Conservation (phyloP, 2,329 filamentous ascomycete species). For the Talaromyces piceae region DNA sequence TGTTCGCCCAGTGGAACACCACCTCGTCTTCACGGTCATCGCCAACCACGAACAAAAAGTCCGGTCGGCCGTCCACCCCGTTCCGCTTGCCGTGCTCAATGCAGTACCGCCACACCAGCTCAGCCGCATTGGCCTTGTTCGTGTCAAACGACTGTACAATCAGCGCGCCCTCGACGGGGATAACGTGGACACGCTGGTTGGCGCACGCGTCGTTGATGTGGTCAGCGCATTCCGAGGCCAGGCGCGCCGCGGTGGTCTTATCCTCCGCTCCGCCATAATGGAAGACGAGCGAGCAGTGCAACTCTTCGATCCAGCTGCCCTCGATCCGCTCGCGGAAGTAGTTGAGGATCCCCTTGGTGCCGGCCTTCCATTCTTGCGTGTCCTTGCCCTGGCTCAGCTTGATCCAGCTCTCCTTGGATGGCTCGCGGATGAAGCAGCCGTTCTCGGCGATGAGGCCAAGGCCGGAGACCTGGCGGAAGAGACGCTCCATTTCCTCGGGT, state of each 20-base stretch:
- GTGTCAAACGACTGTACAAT: slow-evolving; percentile 79
- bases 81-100: slow-evolving; percentile 48
- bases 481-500: slow-evolving; percentile 76
- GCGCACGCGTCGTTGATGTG: slow-evolving; percentile 94
- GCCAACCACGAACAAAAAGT: slow-evolving; percentile 84
- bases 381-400: slow-evolving; percentile 66
- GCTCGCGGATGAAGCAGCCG: slow-evolving; percentile 78
- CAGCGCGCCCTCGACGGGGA: slow-evolving; percentile 71
- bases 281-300: slow-evolving; percentile 86
- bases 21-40: slow-evolving; percentile 91
- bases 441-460: slow-evolving; percentile 91
- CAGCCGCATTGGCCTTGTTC: slow-evolving; percentile 79
- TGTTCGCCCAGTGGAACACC: slow-evolving; percentile 90
- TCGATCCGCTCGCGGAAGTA: slow-evolving; percentile 90
- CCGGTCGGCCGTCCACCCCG: slow-evolving; percentile 43
- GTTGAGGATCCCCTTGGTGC: slow-evolving; percentile 71
- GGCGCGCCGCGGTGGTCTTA: slow-evolving; percentile 63
- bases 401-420: slow-evolving; percentile 62
- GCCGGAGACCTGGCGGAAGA: slow-evolving; percentile 76
- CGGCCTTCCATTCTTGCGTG: slow-evolving; percentile 72
- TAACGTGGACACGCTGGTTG: slow-evolving; percentile 72
- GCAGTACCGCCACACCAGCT: slow-evolving; percentile 60
- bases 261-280: slow-evolving; percentile 81
- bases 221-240: slow-evolving; percentile 82
- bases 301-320: slow-evolving; percentile 78